Base-by-base conservation (phyloP, 805 yeast genomes). In the Zygotorulaspora danielsina region DNA sequence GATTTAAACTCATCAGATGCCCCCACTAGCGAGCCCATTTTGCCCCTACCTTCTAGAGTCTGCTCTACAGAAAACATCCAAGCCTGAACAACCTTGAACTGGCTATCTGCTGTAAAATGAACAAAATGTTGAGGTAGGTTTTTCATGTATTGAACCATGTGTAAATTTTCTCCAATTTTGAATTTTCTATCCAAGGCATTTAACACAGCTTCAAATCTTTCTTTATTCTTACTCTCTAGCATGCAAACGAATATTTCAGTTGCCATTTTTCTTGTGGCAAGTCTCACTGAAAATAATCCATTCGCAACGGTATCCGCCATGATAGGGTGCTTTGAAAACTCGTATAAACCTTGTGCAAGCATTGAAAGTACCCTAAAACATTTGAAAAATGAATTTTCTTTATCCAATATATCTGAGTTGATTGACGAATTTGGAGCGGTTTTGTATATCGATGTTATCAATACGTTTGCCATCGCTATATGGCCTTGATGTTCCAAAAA, bases 1-100 rank as follows among this genome's bases (percentile, higher is more conserved):
- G 58, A 52, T 42, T 78, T 79, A 38, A 78, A 72, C 49, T 90
- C 97, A 7, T 82, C 93, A 42, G 86, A 81, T 0, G 96, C 95
- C 2, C 97, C 97, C 6, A 90, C 97, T 53, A 82, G 62, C 1
- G 96, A 85, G 8, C 96, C 96, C 73, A 84, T 72, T 52, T 79
- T 82, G 6, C 97, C 97, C 50, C 89, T 73, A 2, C 96, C 96
- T 41, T 79, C 86, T 31, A 87, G 53, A 0, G 89, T 81, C 34
- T 73, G 75, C 36, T 73, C 81, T 3, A 86, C 80, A 9, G 78
- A 65, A 34, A 67, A 63, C 32, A 86, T 55, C 96, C 96, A 87
- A 25, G 81, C 72, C 45, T 79, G 84, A 50, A 82, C 75, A 46
- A 69, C 65, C 36, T 55, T 57, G 11, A 64, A 48, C 15, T 50